Evolutionary conservation across 352 stramenopile species (phyloP), one percentile per base, ranked within the genome.

Genomic region (Globisporangium lucens): DNA sequence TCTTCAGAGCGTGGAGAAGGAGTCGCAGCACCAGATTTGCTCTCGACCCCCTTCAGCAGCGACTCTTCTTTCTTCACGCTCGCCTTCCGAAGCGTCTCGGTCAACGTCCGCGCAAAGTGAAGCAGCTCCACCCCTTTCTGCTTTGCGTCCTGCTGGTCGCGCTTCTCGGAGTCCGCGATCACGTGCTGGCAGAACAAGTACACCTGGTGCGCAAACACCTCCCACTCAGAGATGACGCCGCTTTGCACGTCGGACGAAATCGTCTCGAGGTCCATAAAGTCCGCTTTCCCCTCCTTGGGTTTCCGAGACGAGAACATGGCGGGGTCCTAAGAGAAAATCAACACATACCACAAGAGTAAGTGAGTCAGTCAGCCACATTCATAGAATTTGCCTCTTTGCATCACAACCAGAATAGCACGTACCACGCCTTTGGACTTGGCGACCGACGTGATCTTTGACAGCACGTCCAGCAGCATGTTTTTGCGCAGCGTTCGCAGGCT

Each of bases 371-470:
- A 61, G 13, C 9, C 10, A 49, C 13, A 55, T 33, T 8, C n/a
- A 33, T 4, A 15, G 7, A 49, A 15, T 30, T 47, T 36, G 13
- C 17, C 30, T 47, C 56, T 46, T 47, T 17, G 6, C 33, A n/a
- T 38, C 27, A 9, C 38, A 22, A 62, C 15, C 56, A 3, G 30
- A 57, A 6, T 13, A 7, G 29, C 7, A 69, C 68, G 52, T 49
- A 79, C 71, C 63, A 91, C 83, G 20, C 74, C 75, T 62, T 93
- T 93, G 29, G 82, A 89, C 62, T 85, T 88, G 6, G 85, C 85
- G 6, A 93, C 85, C 13, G 83, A 91, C 24, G 85, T 75, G 71
- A 93, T 91, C 78, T 93, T 93, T 8, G 83, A 90, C 59, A 93
- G 60, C 33, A 93, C 83, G 41, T 93, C 85, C 24, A 91, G 79